Percentiles rank a stretch among this genome's conserved stretches.
Evolutionary conservation across 2,329 filamentous ascomycete species (phyloP).

Genomic region (Venturia pyrina): DNA sequence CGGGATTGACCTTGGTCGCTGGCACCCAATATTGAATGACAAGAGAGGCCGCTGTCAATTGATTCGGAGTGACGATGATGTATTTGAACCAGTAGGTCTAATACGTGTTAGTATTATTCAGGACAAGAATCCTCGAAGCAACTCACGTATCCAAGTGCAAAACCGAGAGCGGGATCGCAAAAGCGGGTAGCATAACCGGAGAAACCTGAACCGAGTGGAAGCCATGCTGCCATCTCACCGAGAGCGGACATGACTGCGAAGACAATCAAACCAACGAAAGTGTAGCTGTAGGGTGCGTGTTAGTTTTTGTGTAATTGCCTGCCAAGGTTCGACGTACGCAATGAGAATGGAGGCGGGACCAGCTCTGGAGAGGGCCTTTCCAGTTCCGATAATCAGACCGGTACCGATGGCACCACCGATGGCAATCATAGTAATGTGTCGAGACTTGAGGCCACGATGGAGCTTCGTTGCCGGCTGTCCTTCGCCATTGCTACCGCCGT

Average conservation of each 20-base stretch:
- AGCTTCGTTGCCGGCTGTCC: conserved; percentile 21
- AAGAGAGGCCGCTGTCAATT: conserved; percentile 68
- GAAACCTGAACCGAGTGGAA: conserved; percentile 69
- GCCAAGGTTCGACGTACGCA: conserved; percentile 25
- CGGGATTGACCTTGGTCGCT: conserved; percentile 58
- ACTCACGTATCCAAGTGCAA: conserved; percentile 61
- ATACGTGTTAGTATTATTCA: conserved; percentile 12
- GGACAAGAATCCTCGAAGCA: neutral
- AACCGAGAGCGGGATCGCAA: conserved; percentile 71
- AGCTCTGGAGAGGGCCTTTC: conserved; percentile 18
- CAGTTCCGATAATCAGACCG: conserved; percentile 60
- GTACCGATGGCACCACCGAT: conserved; percentile 40
- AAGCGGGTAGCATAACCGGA: conserved; percentile 72
- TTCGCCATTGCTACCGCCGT: neutral
- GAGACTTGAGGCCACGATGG: conserved; percentile 42
- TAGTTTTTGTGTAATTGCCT: neutral
- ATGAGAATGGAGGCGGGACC: conserved; percentile 59
- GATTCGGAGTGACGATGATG: conserved; percentile 77
- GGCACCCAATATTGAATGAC: conserved; percentile 69
- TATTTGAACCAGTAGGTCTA: conserved; percentile 58
- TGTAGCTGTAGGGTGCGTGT: conserved; percentile 33
- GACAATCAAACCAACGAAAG: conserved; percentile 47
- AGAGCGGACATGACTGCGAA: conserved; percentile 38
- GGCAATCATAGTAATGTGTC: conserved; percentile 54
- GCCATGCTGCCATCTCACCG: conserved; percentile 77